Percentiles rank a stretch among this genome's conserved stretches.
Conservation (phyloP, 495 filamentous ascomycete genomes). For the Aspergillus cristatus region DNA sequence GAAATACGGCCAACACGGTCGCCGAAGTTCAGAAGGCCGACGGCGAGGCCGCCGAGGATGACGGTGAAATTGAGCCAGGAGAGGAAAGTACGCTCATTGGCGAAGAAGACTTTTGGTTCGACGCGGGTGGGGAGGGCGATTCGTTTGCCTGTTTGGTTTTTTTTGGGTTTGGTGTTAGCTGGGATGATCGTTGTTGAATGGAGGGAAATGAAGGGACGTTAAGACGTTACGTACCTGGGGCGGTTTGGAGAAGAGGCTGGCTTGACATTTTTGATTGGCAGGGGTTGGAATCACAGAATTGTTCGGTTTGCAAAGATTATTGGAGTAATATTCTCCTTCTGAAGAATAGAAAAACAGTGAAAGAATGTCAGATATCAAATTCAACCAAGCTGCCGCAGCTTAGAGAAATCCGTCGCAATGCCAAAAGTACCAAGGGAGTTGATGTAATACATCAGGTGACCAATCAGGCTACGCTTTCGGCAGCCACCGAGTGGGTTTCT, state of each 20-base stretch:
- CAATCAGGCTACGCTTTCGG: no score
- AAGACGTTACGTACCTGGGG: slow-evolving; percentile 43
- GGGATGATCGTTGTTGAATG: background rate
- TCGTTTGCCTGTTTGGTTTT: slow-evolving; percentile 63
- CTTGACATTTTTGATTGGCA: slow-evolving; percentile 67
- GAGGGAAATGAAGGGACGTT: slow-evolving; percentile 1
- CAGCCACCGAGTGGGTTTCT: no score
- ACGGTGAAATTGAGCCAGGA: slow-evolving; percentile 99
- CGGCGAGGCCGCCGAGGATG: slow-evolving; percentile 88
- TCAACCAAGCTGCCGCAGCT: no score
- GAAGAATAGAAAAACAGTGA: no score
- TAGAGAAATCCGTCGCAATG: no score
- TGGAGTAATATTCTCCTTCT: no score
- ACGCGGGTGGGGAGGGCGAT: slow-evolving; percentile 97
- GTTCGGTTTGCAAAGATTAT: no score
- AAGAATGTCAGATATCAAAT: no score
- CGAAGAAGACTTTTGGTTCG: slow-evolving; percentile 99
- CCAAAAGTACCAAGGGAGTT: no score
- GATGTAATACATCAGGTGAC: background rate
- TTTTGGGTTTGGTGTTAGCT: background rate
- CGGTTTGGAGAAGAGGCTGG: slow-evolving; percentile 87
- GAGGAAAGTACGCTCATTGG: slow-evolving; percentile 97
- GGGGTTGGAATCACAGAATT: no score
- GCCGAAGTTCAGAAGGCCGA: slow-evolving; percentile 96
- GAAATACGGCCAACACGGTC: slow-evolving; percentile 87